Percentiles rank a stretch among this genome's conserved stretches.
phyloP scores from a whole-genome alignment of 805 yeast genomes.

The Millerozyma acaciae region DNA sequence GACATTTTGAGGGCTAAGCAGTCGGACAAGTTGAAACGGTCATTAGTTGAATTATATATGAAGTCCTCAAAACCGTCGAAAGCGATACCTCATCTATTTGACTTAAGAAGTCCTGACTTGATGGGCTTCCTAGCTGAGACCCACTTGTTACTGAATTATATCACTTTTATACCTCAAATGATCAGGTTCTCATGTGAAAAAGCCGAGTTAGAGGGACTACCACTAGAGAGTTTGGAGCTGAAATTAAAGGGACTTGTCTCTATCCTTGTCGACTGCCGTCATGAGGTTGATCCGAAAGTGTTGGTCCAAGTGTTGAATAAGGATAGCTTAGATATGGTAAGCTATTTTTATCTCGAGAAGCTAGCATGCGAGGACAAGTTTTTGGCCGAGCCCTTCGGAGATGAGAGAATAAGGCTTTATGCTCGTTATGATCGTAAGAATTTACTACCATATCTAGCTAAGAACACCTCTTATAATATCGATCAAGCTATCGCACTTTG shows the following conservation, averaged over 20 bases:
- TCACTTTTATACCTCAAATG: conserved; percentile 49
- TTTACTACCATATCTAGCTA: conserved; percentile 59
- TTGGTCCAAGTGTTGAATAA: conserved; percentile 47
- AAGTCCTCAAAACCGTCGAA: conserved; percentile 52
- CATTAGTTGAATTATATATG: conserved; percentile 52
- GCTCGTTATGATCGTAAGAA: conserved; percentile 54
- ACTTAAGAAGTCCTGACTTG: conserved; percentile 49
- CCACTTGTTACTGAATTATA: conserved; percentile 55
- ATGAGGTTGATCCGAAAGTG: conserved; percentile 54
- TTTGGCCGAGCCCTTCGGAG: conserved; percentile 55
- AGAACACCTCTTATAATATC: conserved; percentile 60
- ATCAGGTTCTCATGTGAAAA: conserved; percentile 37
- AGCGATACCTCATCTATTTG: conserved; percentile 64
- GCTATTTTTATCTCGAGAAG: conserved; percentile 62
- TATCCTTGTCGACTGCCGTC: conserved; percentile 59
- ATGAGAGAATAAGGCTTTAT: conserved; percentile 61
- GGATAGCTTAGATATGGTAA: conserved; percentile 44
- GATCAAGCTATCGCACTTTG: conserved; percentile 68
- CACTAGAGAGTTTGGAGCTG: conserved; percentile 38
- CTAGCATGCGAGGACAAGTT: conserved; percentile 56
- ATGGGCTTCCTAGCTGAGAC: conserved; percentile 56
- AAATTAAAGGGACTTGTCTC: conserved; percentile 44
- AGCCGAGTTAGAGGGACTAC: conserved; percentile 35
- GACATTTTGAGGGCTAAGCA: conserved; percentile 33
- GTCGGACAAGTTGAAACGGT: conserved; percentile 30